Base-by-base conservation (phyloP, 306 rosid species). In the Corylus americana region DNA sequence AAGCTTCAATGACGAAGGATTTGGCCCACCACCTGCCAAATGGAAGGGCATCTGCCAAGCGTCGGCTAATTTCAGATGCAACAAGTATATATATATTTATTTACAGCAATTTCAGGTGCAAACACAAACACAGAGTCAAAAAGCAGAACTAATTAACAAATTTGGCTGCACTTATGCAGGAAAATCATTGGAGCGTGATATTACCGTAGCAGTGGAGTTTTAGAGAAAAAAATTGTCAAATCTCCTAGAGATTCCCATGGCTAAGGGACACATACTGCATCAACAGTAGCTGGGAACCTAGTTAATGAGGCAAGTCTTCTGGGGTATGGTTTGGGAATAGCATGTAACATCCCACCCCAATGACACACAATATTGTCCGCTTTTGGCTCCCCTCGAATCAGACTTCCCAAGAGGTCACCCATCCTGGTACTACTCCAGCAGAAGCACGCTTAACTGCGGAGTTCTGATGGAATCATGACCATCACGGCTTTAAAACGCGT, bases 191-290 rank as follows among this genome's bases (percentile, higher is more conserved):
- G 93, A 70, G 91, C 91, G 31, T 77, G 73, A 55, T 70, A 74
- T 62, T 87, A 83, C 81, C 63, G 62, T 8, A 49, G 59, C 25
- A 83, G 64, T 6, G 68, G 73, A 1, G 0, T 0, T 2, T 12
- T 59, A 9, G 7, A 2, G 0, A 12, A 37, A 3, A 70, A 8
- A 0, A 87, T 87, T 59, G 10, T 57, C 27, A 76, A 44, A 22
- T 87, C 91, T 25, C 82, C 87, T 1, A 80, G 83, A 71, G 91
- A 90, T 45, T 4, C 79, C 14, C 25, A 10, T 0, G 87, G 91
- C 25, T 91, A 90, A 74, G 91, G 93, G 53, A 80, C 89, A 57
- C 93, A 87, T 77, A 80, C 81, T 45, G 77, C 93, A 27, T 87
- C 91, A 35, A 86, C 71, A 4, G 90, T 86, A 25, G 88, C 88